Evolutionary conservation across 768 basidiomycete species (phyloP).

Genomic region (Neoboletus brunneissimus): DNA sequence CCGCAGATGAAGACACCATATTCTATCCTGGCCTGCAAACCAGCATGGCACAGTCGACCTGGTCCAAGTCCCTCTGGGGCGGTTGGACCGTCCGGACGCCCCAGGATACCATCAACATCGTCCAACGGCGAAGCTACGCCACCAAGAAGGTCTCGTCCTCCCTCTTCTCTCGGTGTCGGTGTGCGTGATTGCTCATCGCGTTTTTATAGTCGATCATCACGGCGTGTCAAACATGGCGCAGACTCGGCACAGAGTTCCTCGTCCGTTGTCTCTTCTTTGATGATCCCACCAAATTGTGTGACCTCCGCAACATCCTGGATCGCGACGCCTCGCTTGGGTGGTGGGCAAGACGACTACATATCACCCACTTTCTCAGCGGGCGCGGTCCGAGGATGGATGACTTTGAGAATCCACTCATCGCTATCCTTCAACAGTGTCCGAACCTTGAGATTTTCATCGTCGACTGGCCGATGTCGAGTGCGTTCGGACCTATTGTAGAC

Average conservation of each 20-base stretch:
- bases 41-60: conserved; percentile 59
- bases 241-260: conserved; percentile 60
- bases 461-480: conserved; percentile 57
- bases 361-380: conserved; percentile 49
- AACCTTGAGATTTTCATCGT: conserved; percentile 73
- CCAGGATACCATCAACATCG: conserved; percentile 52
- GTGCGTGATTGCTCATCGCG: background rate
- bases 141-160: conserved; percentile 56
- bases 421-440: conserved; percentile 62
- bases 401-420: conserved; percentile 52
- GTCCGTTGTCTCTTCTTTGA: conserved; percentile 70
- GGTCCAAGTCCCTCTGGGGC: conserved; percentile 49
- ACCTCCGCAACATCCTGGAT: conserved; percentile 52
- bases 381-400: conserved; percentile 44
- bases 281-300: conserved; percentile 51
- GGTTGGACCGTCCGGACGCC: conserved; percentile 61
- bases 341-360: conserved; percentile 73
- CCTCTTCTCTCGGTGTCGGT: background rate
- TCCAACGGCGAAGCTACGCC: conserved; percentile 59
- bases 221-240: conserved; percentile 64
- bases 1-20: conserved; percentile 68
- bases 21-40: conserved; percentile 61
- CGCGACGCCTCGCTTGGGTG: conserved; percentile 55
- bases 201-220: conserved; percentile 56
- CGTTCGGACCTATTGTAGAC: conserved; percentile 64